These are phyloP conservation scores for Flaveria floridana DNA, from an alignment of 140 eudicot species.

Conservation along the genomic window DNA sequence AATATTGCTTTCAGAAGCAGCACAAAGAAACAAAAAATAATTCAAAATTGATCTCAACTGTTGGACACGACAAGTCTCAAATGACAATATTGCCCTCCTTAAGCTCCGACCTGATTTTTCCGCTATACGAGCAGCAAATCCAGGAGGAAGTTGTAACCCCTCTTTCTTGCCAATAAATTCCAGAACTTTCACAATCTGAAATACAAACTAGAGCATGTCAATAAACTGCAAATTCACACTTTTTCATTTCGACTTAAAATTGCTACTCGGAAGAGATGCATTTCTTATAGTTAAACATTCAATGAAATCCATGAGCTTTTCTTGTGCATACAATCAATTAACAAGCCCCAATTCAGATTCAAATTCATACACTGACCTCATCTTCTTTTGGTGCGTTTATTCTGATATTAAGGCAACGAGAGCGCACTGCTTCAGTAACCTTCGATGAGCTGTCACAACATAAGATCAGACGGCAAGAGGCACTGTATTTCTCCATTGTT, in stretches of 20 bases:
- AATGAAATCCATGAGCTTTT: neutral
- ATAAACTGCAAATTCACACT: neutral
- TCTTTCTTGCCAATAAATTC: conserved; percentile 89
- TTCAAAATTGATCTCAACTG: conserved; percentile 59
- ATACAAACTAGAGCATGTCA: conserved; percentile 13
- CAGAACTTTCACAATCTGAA: conserved; percentile 77
- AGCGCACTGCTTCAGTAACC: conserved; percentile 96
- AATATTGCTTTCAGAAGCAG: conserved; percentile 20
- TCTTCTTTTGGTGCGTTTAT: conserved; percentile 76
- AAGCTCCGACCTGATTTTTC: conserved; percentile 84
- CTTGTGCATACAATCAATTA: neutral
- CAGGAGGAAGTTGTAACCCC: conserved; percentile 75
- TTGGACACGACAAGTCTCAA: conserved; percentile 94
- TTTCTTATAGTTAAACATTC: neutral
- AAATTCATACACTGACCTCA: conserved; percentile 50
- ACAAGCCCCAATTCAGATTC: neutral
- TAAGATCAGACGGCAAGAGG: conserved; percentile 84
- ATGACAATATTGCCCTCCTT: conserved; percentile 83
- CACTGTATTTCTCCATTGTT: conserved; percentile 96
- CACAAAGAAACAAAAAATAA: neutral
- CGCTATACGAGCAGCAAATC: conserved; percentile 79
- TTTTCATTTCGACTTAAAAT: neutral
- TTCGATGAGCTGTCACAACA: conserved; percentile 95
- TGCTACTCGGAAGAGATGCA: neutral
- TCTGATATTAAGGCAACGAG: conserved; percentile 85